Conservation (phyloP, 2,329 filamentous ascomycete species). For the Penicillium sp. region DNA sequence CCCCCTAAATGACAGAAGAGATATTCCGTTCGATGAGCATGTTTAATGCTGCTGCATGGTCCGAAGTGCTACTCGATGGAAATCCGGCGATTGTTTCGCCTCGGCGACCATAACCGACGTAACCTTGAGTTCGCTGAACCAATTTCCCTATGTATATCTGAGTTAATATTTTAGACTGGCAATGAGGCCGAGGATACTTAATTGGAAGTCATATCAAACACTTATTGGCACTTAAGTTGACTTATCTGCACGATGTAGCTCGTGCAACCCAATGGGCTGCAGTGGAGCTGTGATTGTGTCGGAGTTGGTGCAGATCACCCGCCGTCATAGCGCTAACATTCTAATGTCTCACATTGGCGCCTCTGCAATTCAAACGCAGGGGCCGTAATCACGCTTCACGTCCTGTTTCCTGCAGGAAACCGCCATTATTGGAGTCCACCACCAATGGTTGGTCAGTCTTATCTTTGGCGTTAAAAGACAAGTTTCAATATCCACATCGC, state of each 20-base stretch:
- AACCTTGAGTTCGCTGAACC: background rate
- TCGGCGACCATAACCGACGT: background rate
- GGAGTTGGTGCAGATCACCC: background rate
- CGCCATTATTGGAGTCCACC: background rate
- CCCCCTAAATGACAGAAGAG: background rate
- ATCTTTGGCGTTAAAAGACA: background rate
- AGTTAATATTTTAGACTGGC: background rate
- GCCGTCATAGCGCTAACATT: background rate
- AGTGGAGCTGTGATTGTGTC: background rate
- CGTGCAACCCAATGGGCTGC: background rate
- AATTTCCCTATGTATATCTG: background rate
- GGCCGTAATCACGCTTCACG: background rate
- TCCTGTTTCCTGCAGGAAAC: background rate
- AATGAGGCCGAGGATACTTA: background rate
- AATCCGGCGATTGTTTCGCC: background rate
- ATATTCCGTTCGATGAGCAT: constrained; percentile 5
- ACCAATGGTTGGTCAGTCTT: background rate
- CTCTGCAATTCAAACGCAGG: background rate
- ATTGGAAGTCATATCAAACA: background rate
- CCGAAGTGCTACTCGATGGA: no score
- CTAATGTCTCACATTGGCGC: background rate
- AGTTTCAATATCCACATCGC: background rate
- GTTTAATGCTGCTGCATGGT: background rate
- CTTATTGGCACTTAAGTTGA: background rate
- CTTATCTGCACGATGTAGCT: background rate